Evolutionary conservation across 2,329 filamentous ascomycete genomes (phyloP).

Genomic region (Fusarium sp.): DNA sequence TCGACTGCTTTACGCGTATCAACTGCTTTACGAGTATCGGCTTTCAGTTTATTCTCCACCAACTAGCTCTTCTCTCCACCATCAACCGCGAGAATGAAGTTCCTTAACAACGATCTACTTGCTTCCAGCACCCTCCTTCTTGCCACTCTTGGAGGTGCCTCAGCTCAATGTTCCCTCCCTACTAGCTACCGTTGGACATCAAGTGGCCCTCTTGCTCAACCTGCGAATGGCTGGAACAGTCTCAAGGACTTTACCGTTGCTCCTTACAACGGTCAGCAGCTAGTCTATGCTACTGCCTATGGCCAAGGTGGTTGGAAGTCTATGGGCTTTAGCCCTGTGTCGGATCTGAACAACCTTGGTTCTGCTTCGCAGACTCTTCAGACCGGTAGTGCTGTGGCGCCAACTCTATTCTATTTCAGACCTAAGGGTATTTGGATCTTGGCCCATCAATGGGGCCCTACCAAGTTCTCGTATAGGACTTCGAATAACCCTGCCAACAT

Average conservation of each 20-base stretch:
- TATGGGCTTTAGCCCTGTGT: conserved; percentile 67
- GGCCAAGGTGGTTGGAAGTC: conserved; percentile 62
- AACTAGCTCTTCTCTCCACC: not conserved
- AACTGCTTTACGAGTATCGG: not conserved
- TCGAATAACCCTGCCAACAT: conserved; percentile 67
- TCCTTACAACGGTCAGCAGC: conserved; percentile 66
- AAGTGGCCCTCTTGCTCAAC: conserved; percentile 6
- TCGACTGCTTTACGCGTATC: not conserved
- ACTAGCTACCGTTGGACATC: conserved; percentile 28
- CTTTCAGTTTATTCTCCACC: not conserved
- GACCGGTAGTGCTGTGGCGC: conserved; percentile 65
- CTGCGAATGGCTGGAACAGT: conserved; percentile 12
- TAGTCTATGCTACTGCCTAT: conserved; percentile 69
- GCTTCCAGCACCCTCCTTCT: not conserved
- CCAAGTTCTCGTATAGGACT: conserved; percentile 69
- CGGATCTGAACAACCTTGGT: conserved; percentile 63
- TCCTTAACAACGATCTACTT: not conserved
- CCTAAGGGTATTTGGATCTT: conserved; percentile 72
- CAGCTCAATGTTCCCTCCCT: conserved; percentile 22
- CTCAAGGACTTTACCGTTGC: conserved; percentile 72
- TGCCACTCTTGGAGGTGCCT: not conserved
- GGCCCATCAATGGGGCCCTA: conserved; percentile 71
- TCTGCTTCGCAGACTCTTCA: conserved; percentile 65
- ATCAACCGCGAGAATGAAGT: not conserved
- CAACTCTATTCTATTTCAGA: conserved; percentile 71